Conservation (phyloP, 2,329 filamentous ascomycete species). For the Macrophomina phaseolina region DNA sequence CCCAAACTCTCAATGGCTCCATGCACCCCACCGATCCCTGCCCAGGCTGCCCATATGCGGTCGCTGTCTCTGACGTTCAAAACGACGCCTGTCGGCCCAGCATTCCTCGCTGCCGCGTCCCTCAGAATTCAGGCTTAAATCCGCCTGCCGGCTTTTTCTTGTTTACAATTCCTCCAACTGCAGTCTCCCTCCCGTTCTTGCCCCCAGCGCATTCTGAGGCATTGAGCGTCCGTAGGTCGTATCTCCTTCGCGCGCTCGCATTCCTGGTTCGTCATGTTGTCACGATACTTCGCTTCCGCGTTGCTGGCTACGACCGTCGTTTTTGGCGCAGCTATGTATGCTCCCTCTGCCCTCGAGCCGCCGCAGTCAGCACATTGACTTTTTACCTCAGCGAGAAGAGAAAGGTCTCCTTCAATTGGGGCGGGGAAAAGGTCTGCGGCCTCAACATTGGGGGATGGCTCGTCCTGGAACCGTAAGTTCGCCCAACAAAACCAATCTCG, state of each 20-base stretch:
- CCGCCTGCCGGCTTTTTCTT: neutral
- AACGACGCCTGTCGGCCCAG: conserved; percentile 7
- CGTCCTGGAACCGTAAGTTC: conserved; percentile 48
- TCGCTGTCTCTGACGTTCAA: neutral
- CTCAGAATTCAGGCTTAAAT: neutral
- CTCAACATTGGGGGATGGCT: conserved; percentile 60
- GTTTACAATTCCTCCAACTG: neutral
- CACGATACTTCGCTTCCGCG: conserved; percentile 16
- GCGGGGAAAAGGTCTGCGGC: conserved; percentile 55
- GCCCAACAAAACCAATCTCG: conserved; percentile 33
- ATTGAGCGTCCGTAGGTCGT: neutral
- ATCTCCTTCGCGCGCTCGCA: neutral
- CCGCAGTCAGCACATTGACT: neutral
- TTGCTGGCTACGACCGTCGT: conserved; percentile 11
- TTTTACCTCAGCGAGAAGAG: conserved; percentile 35
- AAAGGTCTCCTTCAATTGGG: conserved; percentile 54
- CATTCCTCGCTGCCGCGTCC: conserved; percentile 2
- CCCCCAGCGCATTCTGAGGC: neutral
- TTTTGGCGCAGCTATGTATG: conserved; percentile 19
- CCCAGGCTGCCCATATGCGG: neutral
- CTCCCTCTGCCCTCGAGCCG: too few relatives aligned
- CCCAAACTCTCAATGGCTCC: neutral
- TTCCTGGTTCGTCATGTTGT: conserved; percentile 10
- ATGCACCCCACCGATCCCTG: conserved; percentile 13
- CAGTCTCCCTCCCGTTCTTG: neutral